Conservation (phyloP, 805 yeast species). For the Saturnispora hagleri region DNA sequence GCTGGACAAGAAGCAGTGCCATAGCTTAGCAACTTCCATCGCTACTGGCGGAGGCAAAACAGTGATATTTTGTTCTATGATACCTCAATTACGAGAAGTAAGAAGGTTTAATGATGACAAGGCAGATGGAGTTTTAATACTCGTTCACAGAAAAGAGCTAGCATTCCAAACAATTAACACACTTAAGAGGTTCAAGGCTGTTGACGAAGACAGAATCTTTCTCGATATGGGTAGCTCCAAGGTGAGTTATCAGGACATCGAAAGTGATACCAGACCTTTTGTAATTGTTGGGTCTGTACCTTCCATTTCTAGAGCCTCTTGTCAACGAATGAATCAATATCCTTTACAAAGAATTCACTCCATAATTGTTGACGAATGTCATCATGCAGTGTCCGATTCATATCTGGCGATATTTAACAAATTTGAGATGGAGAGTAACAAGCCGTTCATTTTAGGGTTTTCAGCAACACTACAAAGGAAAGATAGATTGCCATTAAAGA, state of each 20-base stretch:
- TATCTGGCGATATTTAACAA: constrained; percentile 51
- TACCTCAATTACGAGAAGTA: constrained; percentile 30
- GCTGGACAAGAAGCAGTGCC: constrained; percentile 23
- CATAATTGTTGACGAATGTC: constrained; percentile 85
- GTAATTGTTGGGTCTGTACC: constrained; percentile 74
- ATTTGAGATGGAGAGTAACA: constrained; percentile 34
- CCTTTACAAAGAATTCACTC: constrained; percentile 56
- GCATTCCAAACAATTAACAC: constrained; percentile 58
- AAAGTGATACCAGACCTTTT: constrained; percentile 17
- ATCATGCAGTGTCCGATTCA: constrained; percentile 72
- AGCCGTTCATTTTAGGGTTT: constrained; percentile 64
- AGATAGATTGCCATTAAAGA: constrained; percentile 54
- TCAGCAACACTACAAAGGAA: constrained; percentile 79
- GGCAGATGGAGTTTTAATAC: constrained; percentile 36
- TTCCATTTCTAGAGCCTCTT: constrained; percentile 37
- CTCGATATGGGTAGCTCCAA: constrained; percentile 58
- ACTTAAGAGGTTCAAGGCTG: constrained; percentile 31
- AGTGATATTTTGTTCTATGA: constrained; percentile 56
- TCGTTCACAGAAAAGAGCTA: constrained; percentile 78
- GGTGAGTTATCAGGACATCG: constrained; percentile 26
- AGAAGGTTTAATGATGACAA: constrained; percentile 26
- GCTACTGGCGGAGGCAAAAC: constrained; percentile 98
- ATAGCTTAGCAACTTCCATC: constrained; percentile 68
- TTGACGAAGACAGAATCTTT: constrained; percentile 11
- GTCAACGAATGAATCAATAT: constrained; percentile 40